Evolutionary conservation across 371 early-diverging fungal genomes (phyloP).

Genomic region (Mortierella sp.): DNA sequence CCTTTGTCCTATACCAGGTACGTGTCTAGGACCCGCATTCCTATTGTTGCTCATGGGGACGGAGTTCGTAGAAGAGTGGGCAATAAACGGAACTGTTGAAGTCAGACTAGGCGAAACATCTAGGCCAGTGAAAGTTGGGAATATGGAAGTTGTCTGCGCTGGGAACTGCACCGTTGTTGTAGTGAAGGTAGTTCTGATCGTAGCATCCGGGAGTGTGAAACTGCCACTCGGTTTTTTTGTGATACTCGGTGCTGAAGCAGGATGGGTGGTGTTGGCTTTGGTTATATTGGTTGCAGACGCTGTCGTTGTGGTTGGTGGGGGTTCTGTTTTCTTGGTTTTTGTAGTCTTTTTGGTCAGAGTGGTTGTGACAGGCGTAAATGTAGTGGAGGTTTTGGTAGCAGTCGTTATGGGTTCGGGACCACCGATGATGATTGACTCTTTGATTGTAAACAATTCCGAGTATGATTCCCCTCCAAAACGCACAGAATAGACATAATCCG

Average conservation of each 20-base stretch:
- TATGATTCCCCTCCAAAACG: not conserved
- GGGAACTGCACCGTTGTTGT: not conserved
- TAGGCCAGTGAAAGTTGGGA: not conserved
- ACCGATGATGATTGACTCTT: not conserved
- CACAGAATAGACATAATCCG: not conserved
- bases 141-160: not conserved
- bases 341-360: not conserved
- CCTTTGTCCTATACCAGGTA: not conserved
- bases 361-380: not conserved
- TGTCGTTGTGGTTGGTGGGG: slow-evolving; percentile 3
- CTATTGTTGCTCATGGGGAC: not conserved
- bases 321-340: too few relatives aligned
- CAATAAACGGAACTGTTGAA: too few relatives aligned
- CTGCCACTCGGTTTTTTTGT: not conserved
- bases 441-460: not conserved
- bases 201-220: not conserved
- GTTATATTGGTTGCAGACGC: not conserved
- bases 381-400: not conserved
- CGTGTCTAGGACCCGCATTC: not conserved
- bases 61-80: not conserved
- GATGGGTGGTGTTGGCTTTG: not conserved
- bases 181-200: not conserved
- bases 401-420: not conserved
- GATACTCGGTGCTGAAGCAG: too few relatives aligned
- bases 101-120: not conserved